These are phyloP conservation scores for Musa balbisiana DNA, from an alignment of 202 grass and related monocot species.

Conservation along the genomic window DNA sequence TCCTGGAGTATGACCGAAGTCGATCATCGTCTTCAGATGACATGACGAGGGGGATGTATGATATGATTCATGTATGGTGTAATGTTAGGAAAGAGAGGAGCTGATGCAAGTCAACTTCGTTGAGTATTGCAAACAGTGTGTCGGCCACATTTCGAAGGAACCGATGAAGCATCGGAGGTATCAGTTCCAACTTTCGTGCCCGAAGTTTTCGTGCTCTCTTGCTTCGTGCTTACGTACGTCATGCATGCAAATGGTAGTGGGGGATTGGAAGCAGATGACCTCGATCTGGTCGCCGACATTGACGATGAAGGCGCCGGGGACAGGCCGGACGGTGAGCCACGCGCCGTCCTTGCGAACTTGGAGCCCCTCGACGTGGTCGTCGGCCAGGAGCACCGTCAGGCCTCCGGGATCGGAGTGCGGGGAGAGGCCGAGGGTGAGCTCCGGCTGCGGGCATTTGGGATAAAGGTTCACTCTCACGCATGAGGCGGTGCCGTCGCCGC, in stretches of 20 bases:
- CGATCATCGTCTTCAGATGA: neutral
- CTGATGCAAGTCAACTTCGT: no score
- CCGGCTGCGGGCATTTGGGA: constrained; percentile 68
- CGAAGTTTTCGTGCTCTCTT: neutral
- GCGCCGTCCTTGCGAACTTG: constrained; percentile 44
- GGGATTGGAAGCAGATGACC: constrained; percentile 16
- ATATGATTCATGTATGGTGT: no score
- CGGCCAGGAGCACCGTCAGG: constrained; percentile 52
- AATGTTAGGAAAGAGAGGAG: no score
- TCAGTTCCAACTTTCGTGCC: no score
- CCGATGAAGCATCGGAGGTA: no score
- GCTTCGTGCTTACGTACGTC: neutral
- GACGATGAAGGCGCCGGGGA: constrained; percentile 42
- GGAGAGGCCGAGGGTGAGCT: constrained; percentile 58
- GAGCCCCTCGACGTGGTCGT: constrained; percentile 47
- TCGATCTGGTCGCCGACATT: constrained; percentile 67
- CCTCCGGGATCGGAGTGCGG: constrained; percentile 63
- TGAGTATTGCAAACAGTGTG: no score
- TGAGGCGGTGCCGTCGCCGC: constrained; percentile 29
- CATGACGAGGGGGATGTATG: no score
- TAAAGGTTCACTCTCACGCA: constrained; percentile 53
- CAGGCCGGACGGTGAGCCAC: constrained; percentile 47
- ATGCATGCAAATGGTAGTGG: neutral
- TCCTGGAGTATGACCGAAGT: neutral
- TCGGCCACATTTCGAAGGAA: no score